phyloP scores from a whole-genome alignment of 805 yeast species.

The Saturnispora mendoncae region DNA sequence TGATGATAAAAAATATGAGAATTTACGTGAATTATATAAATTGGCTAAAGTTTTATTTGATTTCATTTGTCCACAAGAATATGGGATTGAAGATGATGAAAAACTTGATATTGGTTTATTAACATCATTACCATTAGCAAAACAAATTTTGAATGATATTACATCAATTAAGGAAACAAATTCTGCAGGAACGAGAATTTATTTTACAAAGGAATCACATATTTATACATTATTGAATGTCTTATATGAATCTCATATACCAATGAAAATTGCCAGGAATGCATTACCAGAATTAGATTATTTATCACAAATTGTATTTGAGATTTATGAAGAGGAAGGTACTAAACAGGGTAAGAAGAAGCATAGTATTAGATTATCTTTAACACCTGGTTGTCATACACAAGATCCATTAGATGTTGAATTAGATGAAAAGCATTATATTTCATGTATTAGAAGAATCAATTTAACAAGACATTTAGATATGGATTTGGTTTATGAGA shows the following conservation, averaged over 20 bases:
- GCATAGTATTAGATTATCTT: slow-evolving; percentile 82
- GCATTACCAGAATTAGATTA: slow-evolving; percentile 96
- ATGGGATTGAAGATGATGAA: slow-evolving; percentile 92
- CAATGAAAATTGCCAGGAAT: slow-evolving; percentile 91
- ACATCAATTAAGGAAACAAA: slow-evolving; percentile 70
- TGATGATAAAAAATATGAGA: slow-evolving; percentile 70
- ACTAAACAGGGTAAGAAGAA: slow-evolving; percentile 59
- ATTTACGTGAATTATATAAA: slow-evolving; percentile 79
- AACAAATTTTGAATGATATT: slow-evolving; percentile 74
- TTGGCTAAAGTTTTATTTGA: slow-evolving; percentile 91
- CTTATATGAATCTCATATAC: slow-evolving; percentile 83
- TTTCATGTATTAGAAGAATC: slow-evolving; percentile 88
- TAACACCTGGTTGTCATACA: slow-evolving; percentile 97
- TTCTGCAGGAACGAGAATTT: slow-evolving; percentile 76
- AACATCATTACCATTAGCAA: slow-evolving; percentile 89
- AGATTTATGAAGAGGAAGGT: slow-evolving; percentile 72
- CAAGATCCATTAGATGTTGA: slow-evolving; percentile 97
- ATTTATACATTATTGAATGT: slow-evolving; percentile 89
- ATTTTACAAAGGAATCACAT: slow-evolving; percentile 95
- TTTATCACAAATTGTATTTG: slow-evolving; percentile 88
- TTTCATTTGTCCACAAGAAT: slow-evolving; percentile 97
- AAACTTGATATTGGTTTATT: slow-evolving; percentile 91
- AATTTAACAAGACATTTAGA: slow-evolving; percentile 89
- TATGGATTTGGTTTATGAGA: slow-evolving; percentile 77
- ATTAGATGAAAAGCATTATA: slow-evolving; percentile 90